Conservation (phyloP, 768 basidiomycete genomes). For the Lactarius deliciosus region DNA sequence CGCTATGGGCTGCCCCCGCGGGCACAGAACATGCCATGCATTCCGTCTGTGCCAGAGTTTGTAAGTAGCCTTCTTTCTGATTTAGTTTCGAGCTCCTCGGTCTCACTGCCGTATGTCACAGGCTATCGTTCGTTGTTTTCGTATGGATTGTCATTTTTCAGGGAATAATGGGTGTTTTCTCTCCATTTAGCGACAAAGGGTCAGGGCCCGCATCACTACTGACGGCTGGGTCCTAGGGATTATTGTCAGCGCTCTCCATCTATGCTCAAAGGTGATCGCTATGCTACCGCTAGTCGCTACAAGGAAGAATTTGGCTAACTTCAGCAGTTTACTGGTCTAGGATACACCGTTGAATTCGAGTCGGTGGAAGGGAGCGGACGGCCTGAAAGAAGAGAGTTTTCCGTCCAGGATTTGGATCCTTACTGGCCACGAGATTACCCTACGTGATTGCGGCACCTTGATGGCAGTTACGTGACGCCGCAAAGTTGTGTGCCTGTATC, state of each 20-base stretch:
- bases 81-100: not conserved
- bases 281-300: not conserved
- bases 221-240: constrained; percentile 40
- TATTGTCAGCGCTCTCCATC: constrained; percentile 31
- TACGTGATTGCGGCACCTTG: not conserved
- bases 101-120: not conserved
- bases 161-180: not conserved
- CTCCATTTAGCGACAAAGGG: constrained; percentile 31
- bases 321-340: constrained; percentile 11
- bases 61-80: not conserved
- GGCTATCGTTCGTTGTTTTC: constrained; percentile 12
- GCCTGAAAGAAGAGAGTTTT: constrained; percentile 11
- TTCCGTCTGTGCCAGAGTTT: not conserved
- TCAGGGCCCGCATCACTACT: constrained; percentile 34
- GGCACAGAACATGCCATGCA: not conserved
- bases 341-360: constrained; percentile 16
- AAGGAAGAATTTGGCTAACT: constrained; percentile 5
- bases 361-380: constrained; percentile 16
- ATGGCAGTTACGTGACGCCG: constrained; percentile 1
- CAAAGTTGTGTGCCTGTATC: not conserved
- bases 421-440: constrained; percentile 1
- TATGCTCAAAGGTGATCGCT: constrained; percentile 27
- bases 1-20: not conserved
- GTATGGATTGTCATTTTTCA: not conserved
- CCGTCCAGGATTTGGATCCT: not conserved